Evolutionary conservation across 2,329 filamentous ascomycete genomes (phyloP).

Genomic region (Triangularia verruculosa): DNA sequence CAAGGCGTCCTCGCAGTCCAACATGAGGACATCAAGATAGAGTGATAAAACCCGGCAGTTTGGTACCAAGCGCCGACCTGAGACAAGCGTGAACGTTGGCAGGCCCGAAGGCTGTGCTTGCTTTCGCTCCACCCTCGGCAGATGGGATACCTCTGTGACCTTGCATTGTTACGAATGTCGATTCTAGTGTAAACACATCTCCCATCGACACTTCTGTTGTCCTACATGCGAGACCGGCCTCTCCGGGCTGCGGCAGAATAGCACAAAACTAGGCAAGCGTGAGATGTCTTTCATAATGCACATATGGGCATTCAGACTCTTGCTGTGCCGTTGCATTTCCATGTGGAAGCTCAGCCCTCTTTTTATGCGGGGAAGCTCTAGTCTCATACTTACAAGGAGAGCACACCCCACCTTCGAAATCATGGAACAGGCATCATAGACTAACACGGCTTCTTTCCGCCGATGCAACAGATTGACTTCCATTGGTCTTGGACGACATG

Average conservation of each 20-base stretch:
- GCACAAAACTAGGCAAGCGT: neutral
- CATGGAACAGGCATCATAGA: neutral
- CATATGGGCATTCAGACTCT: neutral
- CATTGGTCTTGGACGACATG: no score
- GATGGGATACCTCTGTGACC: neutral
- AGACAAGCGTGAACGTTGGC: neutral
- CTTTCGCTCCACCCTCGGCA: neutral
- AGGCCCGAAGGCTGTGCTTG: neutral
- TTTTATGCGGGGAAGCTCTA: conserved; percentile 4
- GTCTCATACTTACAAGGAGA: neutral
- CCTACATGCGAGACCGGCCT: neutral
- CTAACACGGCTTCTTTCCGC: no score
- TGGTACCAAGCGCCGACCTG: conserved; percentile 13
- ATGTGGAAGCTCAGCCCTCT: conserved; percentile 5
- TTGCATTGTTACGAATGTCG: neutral
- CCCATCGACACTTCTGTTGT: neutral
- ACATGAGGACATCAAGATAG: neutral
- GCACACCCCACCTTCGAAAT: neutral
- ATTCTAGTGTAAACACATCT: neutral
- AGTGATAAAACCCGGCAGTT: conserved; percentile 7
- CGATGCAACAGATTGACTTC: no score
- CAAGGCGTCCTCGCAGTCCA: neutral
- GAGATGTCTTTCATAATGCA: neutral
- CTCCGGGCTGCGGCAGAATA: neutral
- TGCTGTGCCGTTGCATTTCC: neutral